Evolutionary conservation across 148 eudicot genomes (phyloP), one percentile per base, ranked within the genome.

Genomic region (Vaccinium darrowii): DNA sequence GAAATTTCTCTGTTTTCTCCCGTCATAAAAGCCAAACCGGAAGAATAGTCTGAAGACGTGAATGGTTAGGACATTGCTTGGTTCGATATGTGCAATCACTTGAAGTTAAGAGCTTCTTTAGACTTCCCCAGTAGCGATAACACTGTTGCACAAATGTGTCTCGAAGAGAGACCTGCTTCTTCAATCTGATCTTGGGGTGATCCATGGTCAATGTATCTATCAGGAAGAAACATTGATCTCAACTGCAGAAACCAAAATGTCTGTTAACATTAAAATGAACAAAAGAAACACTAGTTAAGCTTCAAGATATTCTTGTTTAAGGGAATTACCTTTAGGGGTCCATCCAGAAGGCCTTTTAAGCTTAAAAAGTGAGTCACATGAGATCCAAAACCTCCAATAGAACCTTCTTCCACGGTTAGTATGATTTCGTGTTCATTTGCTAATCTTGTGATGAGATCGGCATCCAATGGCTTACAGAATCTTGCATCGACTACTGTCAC

Each of bases 101-200:
- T 79, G 65, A 88, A 82, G 27, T 81, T 81, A 63, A 90, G 90
- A 82, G 93, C 92, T 82, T 92, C 91, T 82, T 88, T 88, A 15
- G 84, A 89, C 88, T 67, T 93, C 74, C 93, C 95, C 84, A 94
- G 19, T 19, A 89, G 71, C 27, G 89, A 85, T 76, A 90, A 72
- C 30, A 89, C 89, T 25, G 91, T 90, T 2, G 85, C 87, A 50
- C 88, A 87, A 58, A 90, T 90, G 19, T 90, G 91, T 27, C 69
- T 85, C 3, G 87, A 84, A 39, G 80, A 86, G 9, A 90, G 87
- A 5, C 91, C 90, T 19, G 91, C 91, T 57, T 87, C 87, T 76
- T 86, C 91, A 11, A 88, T 85, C 57, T 90, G 91, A 36, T 87
- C 87, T 8, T 30, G 19, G 19, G 80, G 91, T 16, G 88, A 39